Evolutionary conservation across 2,329 filamentous ascomycete species (phyloP), one percentile per base, ranked within the genome.

Genomic region (Aspergillus puulaauensis): DNA sequence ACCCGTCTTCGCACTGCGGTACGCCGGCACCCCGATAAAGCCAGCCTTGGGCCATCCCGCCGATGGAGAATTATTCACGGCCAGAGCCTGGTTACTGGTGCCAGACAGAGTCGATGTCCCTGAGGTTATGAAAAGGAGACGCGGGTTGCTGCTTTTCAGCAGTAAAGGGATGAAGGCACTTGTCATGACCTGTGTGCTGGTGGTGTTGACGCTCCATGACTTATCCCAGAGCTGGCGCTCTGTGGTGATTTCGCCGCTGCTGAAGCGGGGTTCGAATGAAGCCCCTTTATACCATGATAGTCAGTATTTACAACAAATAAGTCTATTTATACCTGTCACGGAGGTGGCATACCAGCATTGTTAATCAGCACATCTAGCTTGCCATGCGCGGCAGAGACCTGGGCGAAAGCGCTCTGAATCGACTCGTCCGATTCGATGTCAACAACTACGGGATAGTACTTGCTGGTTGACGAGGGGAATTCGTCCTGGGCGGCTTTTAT

Each of bases 351-450:
- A 77, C 82, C 83, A 0, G 80, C 84, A 54, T 87, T 86, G 70
- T 86, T 86, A 57, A 87, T 68, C 0, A 87, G 74, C 2, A 74
- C 69, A 49, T 87, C 83, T 2, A 87, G 40, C 11, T 68, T 74
- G 12, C 79, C 80, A 59, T 75, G 75, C 12, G 71, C 73, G 19
- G 66, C 58, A 17, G 72, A 49, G 15, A 87, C 71, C 0, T 71
- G 56, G 24, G 79, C 71, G 57, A 77, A 78, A 0, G 80, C 80
- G 3, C 68, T 66, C 2, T 76, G 60, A 57, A 87, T 84, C 0
- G 81, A 83, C 0, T 73, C 68, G 64, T 87, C 84, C 15, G 77
- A 75, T 40, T 74, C 71, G 17, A 87, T 71, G 64, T 88, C 84
- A 48, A 87, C 68, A 58, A 82, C 78, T 0, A 87, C 52, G 0